These are phyloP conservation scores for Xylaria intraflava DNA, from an alignment of 495 filamentous ascomycete genomes.

Conservation along the genomic window DNA sequence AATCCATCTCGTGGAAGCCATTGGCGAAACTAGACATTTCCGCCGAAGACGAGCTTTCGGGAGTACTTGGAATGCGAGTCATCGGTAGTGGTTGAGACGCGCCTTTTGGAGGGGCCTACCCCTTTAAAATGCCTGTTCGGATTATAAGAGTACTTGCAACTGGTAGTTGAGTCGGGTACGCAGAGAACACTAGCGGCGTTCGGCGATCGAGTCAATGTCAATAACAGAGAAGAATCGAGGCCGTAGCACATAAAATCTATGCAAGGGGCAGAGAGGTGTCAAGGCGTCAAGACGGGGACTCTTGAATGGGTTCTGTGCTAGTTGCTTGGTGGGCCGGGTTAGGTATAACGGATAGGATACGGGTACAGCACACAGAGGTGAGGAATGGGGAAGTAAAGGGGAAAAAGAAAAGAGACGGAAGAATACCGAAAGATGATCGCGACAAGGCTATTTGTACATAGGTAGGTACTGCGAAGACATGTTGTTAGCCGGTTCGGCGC, in stretches of 20 bases:
- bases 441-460: conserved; percentile 9
- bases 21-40: conserved; percentile 21
- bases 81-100: not conserved
- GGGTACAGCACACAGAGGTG: too few relatives aligned
- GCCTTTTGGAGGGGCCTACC: not conserved
- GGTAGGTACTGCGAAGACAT: not conserved
- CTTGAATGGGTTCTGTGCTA: too few relatives aligned
- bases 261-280: not conserved
- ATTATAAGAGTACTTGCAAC: not conserved
- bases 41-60: conserved; percentile 13
- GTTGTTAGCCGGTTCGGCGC: too few relatives aligned
- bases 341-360: too few relatives aligned
- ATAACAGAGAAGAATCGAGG: not conserved
- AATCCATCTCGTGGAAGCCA: conserved; percentile 24
- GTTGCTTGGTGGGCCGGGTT: not conserved
- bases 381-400: conserved; percentile 4
- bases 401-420: conserved; percentile 13
- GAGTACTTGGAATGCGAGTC: conserved; percentile 15
- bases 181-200: not conserved
- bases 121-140: not conserved
- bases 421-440: not conserved
- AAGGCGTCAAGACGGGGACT: too few relatives aligned
- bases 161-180: too few relatives aligned
- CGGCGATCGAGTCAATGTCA: not conserved
- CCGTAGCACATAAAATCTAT: not conserved